These are phyloP conservation scores for Saturnispora saitoi DNA, from an alignment of 805 yeast genomes.

Conservation along the genomic window DNA sequence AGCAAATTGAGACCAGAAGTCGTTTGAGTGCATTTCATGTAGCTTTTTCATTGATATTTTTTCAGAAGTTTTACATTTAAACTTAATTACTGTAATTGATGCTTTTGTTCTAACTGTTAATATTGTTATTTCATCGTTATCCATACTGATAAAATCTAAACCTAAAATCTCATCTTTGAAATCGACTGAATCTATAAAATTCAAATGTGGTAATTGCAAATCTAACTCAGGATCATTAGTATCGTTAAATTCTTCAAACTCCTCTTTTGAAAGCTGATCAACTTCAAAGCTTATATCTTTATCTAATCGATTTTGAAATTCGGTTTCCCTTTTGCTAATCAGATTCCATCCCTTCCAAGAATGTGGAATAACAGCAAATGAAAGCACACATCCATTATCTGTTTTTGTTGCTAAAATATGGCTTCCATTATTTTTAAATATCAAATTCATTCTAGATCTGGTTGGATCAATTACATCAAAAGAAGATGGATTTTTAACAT, in stretches of 20 bases:
- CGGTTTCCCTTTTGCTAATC: not conserved
- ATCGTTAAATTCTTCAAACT: not conserved
- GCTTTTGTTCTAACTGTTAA: conserved; percentile 2
- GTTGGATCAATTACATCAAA: conserved; percentile 4
- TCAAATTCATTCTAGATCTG: not conserved
- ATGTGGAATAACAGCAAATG: not conserved
- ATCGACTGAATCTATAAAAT: not conserved
- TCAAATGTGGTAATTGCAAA: not conserved
- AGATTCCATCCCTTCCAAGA: conserved; percentile 7
- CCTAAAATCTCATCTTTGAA: conserved; percentile 6
- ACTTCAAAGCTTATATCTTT: not conserved
- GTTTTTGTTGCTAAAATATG: not conserved
- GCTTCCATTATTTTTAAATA: not conserved
- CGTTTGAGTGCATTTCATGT: conserved; percentile 1
- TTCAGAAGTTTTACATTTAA: not conserved
- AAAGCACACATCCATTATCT: not conserved
- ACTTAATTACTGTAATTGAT: not conserved
- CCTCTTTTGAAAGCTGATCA: not conserved
- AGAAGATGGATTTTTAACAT: not conserved
- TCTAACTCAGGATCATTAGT: not conserved
- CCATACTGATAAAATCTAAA: not conserved
- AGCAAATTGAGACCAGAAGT: conserved; percentile 9
- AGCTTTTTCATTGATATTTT: not conserved
- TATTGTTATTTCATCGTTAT: not conserved
- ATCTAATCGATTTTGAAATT: not conserved